A percentile compares a stretch with the other conserved stretches of the same genome.
phyloP scores from a whole-genome alignment of 2,329 filamentous ascomycete genomes.

The Aspergillus oerlinghausenensis region DNA sequence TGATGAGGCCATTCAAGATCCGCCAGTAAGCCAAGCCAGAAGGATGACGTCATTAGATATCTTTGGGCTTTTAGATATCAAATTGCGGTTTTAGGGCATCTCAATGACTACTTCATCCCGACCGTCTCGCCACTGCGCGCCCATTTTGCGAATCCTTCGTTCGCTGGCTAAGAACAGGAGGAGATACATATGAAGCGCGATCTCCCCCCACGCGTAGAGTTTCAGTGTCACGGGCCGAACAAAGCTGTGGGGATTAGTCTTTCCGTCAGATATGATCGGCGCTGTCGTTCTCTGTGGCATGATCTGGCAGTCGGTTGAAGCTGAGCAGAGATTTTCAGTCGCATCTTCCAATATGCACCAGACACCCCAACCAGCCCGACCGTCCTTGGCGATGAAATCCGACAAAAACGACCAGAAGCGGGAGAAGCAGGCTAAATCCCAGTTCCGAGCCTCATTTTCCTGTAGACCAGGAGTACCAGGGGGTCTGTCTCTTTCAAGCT shows the following conservation, averaged over 20 bases:
- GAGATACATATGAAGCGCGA: slow-evolving; percentile 69
- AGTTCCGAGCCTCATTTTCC: slow-evolving; percentile 8
- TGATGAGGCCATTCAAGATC: slow-evolving; percentile 2
- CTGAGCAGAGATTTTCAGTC: neutral
- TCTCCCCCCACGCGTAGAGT: slow-evolving; percentile 73
- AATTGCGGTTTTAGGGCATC: slow-evolving; percentile 35
- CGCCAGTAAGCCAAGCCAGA: neutral
- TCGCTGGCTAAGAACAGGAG: slow-evolving; percentile 69
- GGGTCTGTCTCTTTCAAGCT: neutral
- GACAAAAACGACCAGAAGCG: slow-evolving; percentile 41
- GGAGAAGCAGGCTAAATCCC: slow-evolving; percentile 32
- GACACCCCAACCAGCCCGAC: slow-evolving; percentile 44
- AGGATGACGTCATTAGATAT: neutral
- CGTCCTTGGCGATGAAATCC: slow-evolving; percentile 33
- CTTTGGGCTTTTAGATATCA: neutral
- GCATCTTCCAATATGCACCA: slow-evolving; percentile 35
- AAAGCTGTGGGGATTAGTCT: neutral
- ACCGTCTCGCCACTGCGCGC: slow-evolving; percentile 63
- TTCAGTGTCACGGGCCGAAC: slow-evolving; percentile 45
- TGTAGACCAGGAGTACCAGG: neutral
- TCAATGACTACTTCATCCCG: slow-evolving; percentile 53
- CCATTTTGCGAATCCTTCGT: slow-evolving; percentile 55
- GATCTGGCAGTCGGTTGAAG: neutral
- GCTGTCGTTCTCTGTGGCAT: neutral
- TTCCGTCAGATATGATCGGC: neutral